Evolutionary conservation across 441 rosid species (phyloP), one percentile per base, ranked within the genome.

Genomic region (Euphorbia schlechtendalii): DNA sequence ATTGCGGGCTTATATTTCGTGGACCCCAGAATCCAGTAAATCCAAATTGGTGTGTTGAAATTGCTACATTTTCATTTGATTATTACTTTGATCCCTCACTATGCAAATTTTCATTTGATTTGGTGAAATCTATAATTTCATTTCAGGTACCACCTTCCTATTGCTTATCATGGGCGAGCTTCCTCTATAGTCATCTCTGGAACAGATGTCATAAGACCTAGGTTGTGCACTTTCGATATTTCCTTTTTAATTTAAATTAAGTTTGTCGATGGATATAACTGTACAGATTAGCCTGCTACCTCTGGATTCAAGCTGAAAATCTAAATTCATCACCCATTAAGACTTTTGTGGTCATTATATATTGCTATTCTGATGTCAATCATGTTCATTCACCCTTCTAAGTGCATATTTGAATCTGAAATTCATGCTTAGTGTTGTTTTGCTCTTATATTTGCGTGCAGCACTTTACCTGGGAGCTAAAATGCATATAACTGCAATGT

Each of bases 161-260:
- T 93, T 69, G 98, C 98, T 45, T 93, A 93, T 81, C 97, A 90
- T 75, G 98, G 98, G 69, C 82, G 98, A 49, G 96, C 95, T 53
- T 93, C 98, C 64, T 90, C 98, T 64, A 62, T 93, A 63, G 87
- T 90, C 67, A 77, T 93, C 58, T 90, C 98, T 34, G 98, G 97
- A 83, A 93, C 97, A 41, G 82, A 88, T 64, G 82, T 93, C 59
- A 61, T 81, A 67, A 82, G 98, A 66, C 98, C 98, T 32, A 86
- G 95, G 97, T 90, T 36, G 66, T 75, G 62, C 72, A 55, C 27
- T 3, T 38, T 61, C 11, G 22, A 71, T 55, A 28, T 36, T 18
- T 52, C 45, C 15, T 38, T 40, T 20, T 18, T 56, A 13, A 34
- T 56, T 59, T 36, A 49, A n/a, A 9, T 71, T 4, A 27, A 14